Evolutionary conservation across 2,329 filamentous ascomycete species (phyloP), one percentile per base, ranked within the genome.

Genomic region (Penicillium concentricum): DNA sequence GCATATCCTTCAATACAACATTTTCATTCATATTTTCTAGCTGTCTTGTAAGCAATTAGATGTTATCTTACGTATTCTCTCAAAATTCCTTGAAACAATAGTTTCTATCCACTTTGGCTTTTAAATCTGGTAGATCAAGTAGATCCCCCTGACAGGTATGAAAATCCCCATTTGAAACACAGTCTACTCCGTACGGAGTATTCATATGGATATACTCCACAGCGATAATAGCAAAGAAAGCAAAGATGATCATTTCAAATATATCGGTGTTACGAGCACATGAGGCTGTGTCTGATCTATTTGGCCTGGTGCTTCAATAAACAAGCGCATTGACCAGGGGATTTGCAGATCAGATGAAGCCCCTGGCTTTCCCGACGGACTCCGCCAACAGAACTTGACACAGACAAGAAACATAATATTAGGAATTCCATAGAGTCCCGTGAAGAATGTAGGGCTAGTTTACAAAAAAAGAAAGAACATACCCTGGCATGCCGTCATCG

Each of bases 241-340:
- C 12, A 12, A 18, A 32, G 22, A 35, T 13, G 4, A 32, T 50
- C 12, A 53, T 57, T 24, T 41, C n/a, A 39, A 30, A 34, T 57
- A 7, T 38, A 28, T 44, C n/a, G 30, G 57, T 51, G 38, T 51
- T 52, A 50, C 51, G 26, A 53, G 18, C 30, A 13, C 20, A 44
- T 10, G 51, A 51, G 52, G 42, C 39, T 47, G 32, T 58, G 51
- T 39, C 34, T 32, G 39, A 57, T 18, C 45, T 49, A 38, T 32
- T 51, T 47, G 50, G 12, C 26, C 12, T 60, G 56, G 54, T 35
- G 48, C 52, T 61, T 63, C 59, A 62, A 58, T 59, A 58, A 43
- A 48, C 53, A 39, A 39, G 28, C 55, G 59, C 62, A 49, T 55
- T 45, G 59, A 43, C 55, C 59, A 61, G 26, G 13, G 20, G 20